Evolutionary conservation across 257 asterid species (phyloP).

Genomic region (Prunella vulgaris): DNA sequence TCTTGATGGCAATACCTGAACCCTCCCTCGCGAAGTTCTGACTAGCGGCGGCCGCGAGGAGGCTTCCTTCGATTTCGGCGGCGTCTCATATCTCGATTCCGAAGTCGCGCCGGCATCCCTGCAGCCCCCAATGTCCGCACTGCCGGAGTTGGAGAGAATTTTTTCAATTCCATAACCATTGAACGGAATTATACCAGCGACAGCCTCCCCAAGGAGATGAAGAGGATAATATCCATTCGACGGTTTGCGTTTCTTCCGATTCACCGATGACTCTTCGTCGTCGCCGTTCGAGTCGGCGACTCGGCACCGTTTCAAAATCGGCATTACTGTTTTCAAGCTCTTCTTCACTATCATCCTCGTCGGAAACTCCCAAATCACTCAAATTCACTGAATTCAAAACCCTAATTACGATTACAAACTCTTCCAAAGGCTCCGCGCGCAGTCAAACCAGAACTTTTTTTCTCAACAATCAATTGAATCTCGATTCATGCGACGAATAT

Average conservation of each 20-base stretch:
- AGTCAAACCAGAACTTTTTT: slow-evolving; percentile 17
- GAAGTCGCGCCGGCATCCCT: slow-evolving; percentile 27
- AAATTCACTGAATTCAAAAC: slow-evolving; percentile 34
- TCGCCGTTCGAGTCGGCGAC: slow-evolving; percentile 50
- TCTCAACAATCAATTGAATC: slow-evolving; percentile 16
- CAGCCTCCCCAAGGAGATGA: slow-evolving; percentile 69
- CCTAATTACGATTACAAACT: slow-evolving; percentile 40
- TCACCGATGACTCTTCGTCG: slow-evolving; percentile 53
- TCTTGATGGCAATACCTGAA: slow-evolving; percentile 91
- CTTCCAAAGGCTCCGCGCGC: slow-evolving; percentile 23
- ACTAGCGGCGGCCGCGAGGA: slow-evolving; percentile 73
- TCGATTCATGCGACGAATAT: slow-evolving; percentile 10
- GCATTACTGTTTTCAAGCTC: slow-evolving; percentile 94
- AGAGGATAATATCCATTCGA: slow-evolving; percentile 50
- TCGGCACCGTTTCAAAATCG: slow-evolving; percentile 83
- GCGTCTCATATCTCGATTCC: slow-evolving; percentile 30
- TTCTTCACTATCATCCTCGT: slow-evolving; percentile 78
- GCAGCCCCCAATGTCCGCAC: slow-evolving; percentile 22
- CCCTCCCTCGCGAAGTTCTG: slow-evolving; percentile 94
- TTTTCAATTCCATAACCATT: slow-evolving; percentile 44
- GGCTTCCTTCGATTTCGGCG: slow-evolving; percentile 35
- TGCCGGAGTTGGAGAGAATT: slow-evolving; percentile 30
- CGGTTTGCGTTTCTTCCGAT: slow-evolving; percentile 65
- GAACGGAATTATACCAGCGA: slow-evolving; percentile 63
- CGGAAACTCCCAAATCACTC: slow-evolving; percentile 22